A percentile compares a stretch with the other conserved stretches of the same genome.
phyloP scores from a whole-genome alignment of 305 asterid genomes.

The Solanum hybrid region DNA sequence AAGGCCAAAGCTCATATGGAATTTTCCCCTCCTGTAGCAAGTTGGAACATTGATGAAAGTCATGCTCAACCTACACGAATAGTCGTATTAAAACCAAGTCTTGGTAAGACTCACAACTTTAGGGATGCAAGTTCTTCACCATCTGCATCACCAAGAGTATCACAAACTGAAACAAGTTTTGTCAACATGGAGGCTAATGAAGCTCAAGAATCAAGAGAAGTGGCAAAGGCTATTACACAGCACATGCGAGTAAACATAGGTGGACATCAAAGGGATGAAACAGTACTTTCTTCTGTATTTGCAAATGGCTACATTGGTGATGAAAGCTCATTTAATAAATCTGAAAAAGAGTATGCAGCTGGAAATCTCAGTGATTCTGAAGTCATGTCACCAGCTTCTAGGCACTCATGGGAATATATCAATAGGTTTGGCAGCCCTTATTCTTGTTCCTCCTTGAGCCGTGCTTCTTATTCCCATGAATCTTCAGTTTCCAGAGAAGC shows the following conservation, averaged over 20 bases:
- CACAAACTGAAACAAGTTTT: conserved; percentile 33
- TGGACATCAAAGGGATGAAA: conserved; percentile 45
- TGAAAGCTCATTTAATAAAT: conserved; percentile 66
- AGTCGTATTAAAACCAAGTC: conserved; percentile 90
- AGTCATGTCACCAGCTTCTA: conserved; percentile 64
- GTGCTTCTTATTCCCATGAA: conserved; percentile 64
- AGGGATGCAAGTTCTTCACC: conserved; percentile 43
- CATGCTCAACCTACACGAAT: conserved; percentile 75
- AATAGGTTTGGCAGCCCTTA: conserved; percentile 75
- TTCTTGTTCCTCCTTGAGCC: conserved; percentile 68
- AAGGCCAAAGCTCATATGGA: conserved; percentile 30
- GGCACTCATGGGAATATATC: conserved; percentile 84
- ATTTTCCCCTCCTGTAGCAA: conserved; percentile 32
- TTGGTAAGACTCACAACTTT: conserved; percentile 38
- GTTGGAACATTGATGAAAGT: conserved; percentile 40
- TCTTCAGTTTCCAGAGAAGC: conserved; percentile 92
- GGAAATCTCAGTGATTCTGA: conserved; percentile 77
- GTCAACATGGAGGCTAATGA: conserved; percentile 53
- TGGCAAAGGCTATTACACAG: conserved; percentile 59
- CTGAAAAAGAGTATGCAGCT: conserved; percentile 55
- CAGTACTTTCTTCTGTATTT: conserved; percentile 58
- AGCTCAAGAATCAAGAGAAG: conserved; percentile 66
- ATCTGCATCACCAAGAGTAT: conserved; percentile 35
- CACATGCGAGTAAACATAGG: conserved; percentile 35
- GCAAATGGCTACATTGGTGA: conserved; percentile 81